phyloP scores from a whole-genome alignment of 805 yeast species.

The Starmerella floris region DNA sequence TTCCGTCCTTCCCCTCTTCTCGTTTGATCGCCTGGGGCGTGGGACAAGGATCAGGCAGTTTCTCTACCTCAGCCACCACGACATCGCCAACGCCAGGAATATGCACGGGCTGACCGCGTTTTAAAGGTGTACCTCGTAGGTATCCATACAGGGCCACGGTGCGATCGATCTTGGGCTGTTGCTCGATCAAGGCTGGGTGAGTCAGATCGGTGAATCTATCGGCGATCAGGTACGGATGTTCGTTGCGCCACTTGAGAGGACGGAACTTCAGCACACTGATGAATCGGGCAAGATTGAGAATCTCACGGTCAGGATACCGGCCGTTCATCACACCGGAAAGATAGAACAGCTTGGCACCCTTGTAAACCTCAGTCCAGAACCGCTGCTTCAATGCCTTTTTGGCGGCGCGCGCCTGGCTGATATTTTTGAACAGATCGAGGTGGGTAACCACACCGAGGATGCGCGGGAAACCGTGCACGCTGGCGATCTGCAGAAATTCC shows the following conservation, averaged over 20 bases:
- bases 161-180: slow-evolving; percentile 73
- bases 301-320: slow-evolving; percentile 93
- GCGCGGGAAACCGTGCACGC: slow-evolving; percentile 98
- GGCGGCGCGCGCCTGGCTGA: slow-evolving; percentile 75
- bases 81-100: slow-evolving; percentile 94
- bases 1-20: slow-evolving; percentile 46
- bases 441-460: slow-evolving; percentile 93
- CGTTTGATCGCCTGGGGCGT: slow-evolving; percentile 86
- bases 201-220: slow-evolving; percentile 91
- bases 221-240: slow-evolving; percentile 85
- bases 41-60: slow-evolving; percentile 96
- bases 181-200: slow-evolving; percentile 70
- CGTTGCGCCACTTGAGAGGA: slow-evolving; percentile 98
- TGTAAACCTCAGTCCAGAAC: slow-evolving; percentile 98
- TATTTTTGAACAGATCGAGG: slow-evolving; percentile 82
- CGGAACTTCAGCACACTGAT: slow-evolving; percentile 95
- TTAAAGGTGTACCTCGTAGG: slow-evolving; percentile 82
- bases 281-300: slow-evolving; percentile 78
- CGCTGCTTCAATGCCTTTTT: slow-evolving; percentile 85
- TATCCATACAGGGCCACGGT: slow-evolving; percentile 88
- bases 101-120: slow-evolving; percentile 65
- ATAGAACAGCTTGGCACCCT: slow-evolving; percentile 92
- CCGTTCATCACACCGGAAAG: slow-evolving; percentile 93
- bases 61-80: slow-evolving; percentile 61
- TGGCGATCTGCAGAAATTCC: slow-evolving; percentile 93